A percentile compares a stretch with the other conserved stretches of the same genome.
Evolutionary conservation across 1,139 yeast species (phyloP).

Genomic region (Yamadazyma atlantica): DNA sequence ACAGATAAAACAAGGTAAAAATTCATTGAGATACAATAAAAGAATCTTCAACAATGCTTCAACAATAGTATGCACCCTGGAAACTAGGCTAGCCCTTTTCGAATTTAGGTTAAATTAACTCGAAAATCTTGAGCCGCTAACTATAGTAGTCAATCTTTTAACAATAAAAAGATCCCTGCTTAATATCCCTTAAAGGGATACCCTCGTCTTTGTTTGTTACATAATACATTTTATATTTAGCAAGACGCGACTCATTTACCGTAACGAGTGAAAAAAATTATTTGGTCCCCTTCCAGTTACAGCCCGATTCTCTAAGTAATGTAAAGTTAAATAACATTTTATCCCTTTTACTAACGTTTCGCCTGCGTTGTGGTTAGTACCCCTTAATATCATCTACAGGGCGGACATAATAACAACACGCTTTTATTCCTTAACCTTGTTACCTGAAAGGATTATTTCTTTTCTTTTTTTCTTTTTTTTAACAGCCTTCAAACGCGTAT

Average conservation of each 20-base stretch:
- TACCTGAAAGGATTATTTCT: no score
- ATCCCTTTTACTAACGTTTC: background rate
- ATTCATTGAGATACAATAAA: no score
- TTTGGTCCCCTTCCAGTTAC: background rate
- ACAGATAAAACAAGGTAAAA: no score
- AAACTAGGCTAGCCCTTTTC: background rate
- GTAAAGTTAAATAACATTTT: background rate
- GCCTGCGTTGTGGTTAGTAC: background rate
- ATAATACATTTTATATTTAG: no score
- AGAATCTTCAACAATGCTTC: background rate
- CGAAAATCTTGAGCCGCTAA: background rate
- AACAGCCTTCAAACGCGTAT: slow-evolving; percentile 1
- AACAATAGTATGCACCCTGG: background rate
- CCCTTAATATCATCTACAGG: background rate
- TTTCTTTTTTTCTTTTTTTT: background rate
- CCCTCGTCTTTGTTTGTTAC: no score
- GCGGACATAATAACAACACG: background rate
- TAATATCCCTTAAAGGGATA: slow-evolving; percentile 1
- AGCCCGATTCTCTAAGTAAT: background rate
- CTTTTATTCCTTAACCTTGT: background rate
- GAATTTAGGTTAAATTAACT: background rate
- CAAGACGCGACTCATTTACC: slow-evolving; percentile 7
- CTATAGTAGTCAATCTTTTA: background rate
- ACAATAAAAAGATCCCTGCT: background rate
- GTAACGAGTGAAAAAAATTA: background rate